Conservation (phyloP, 345 rosid species). For the Bruguiera parviflora region DNA sequence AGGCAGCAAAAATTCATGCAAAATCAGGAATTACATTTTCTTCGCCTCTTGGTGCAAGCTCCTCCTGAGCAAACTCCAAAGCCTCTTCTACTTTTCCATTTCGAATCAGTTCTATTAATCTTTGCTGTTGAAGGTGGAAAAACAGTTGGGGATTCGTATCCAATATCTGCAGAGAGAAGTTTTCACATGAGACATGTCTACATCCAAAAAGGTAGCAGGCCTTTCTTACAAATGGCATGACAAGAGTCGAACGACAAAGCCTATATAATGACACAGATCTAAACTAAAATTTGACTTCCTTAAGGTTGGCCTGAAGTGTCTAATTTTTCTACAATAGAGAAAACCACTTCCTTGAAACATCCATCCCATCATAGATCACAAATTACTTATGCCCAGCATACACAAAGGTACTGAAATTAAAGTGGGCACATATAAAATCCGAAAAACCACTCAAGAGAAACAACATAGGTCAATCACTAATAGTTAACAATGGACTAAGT, state of each 20-base stretch:
- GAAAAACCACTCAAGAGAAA: no score
- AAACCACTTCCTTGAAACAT: no score
- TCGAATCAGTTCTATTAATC: slow-evolving; percentile 90
- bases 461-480: no score
- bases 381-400: no score
- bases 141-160: slow-evolving; percentile 93
- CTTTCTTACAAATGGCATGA: no score
- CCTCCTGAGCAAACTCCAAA: slow-evolving; percentile 97
- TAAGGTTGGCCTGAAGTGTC: no score
- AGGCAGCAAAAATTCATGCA: background rate
- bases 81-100: slow-evolving; percentile 92
- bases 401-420: no score
- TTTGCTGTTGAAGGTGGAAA: slow-evolving; percentile 99
- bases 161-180: slow-evolving; percentile 50
- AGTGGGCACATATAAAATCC: no score
- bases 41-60: slow-evolving; percentile 98
- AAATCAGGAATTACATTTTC: slow-evolving; percentile 46
- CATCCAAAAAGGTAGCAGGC: background rate
- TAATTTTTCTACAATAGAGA: no score
- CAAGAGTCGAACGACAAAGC: background rate
- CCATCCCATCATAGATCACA: no score
- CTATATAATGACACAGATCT: background rate
- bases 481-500: no score
- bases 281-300: no score
- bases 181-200: slow-evolving; percentile 13